A percentile compares a stretch with the other conserved stretches of the same genome.
Evolutionary conservation across 1,284 basidiomycete genomes (phyloP).

Genomic region (Ustilago trichophora): DNA sequence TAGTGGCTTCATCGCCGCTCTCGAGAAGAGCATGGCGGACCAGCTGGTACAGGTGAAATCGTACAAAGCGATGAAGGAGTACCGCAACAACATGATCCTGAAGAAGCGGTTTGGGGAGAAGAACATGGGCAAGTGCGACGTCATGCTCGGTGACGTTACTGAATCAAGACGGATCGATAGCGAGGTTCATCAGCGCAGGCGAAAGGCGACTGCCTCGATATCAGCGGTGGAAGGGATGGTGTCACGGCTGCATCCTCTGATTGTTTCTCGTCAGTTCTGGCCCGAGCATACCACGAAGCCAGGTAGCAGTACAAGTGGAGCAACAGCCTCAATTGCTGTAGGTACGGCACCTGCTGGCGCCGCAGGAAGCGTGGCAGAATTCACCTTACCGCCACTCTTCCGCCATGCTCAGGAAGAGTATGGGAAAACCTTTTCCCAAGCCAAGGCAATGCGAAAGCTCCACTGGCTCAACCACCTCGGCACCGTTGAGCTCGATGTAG

Average conservation of each 20-base stretch:
- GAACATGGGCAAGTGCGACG: slow-evolving; percentile 61
- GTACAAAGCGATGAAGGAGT: slow-evolving; percentile 56
- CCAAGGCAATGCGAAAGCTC: slow-evolving; percentile 47
- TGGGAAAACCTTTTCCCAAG: slow-evolving; percentile 17
- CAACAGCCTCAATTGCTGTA: neutral
- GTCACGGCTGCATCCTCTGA: slow-evolving; percentile 51
- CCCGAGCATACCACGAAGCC: slow-evolving; percentile 42
- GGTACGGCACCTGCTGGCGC: neutral
- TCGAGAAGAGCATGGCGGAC: slow-evolving; percentile 62
- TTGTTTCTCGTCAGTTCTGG: slow-evolving; percentile 64
- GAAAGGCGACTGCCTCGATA: neutral
- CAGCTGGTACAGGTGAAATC: slow-evolving; percentile 56
- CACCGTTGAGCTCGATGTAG: slow-evolving; percentile 51
- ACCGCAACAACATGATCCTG: slow-evolving; percentile 63
- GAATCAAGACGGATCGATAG: slow-evolving; percentile 50
- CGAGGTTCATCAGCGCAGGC: slow-evolving; percentile 31
- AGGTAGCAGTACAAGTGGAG: neutral
- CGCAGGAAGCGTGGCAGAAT: slow-evolving; percentile 20
- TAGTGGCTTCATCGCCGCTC: slow-evolving; percentile 57
- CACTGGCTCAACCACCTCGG: slow-evolving; percentile 56
- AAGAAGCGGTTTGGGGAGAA: slow-evolving; percentile 62
- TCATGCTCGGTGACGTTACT: slow-evolving; percentile 64
- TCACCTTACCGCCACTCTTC: slow-evolving; percentile 52
- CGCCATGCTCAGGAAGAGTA: slow-evolving; percentile 45
- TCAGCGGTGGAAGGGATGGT: slow-evolving; percentile 36